Evolutionary conservation across 2,329 filamentous ascomycete genomes (phyloP), one percentile per base, ranked within the genome.

Genomic region (Neoarthrinium moseri): DNA sequence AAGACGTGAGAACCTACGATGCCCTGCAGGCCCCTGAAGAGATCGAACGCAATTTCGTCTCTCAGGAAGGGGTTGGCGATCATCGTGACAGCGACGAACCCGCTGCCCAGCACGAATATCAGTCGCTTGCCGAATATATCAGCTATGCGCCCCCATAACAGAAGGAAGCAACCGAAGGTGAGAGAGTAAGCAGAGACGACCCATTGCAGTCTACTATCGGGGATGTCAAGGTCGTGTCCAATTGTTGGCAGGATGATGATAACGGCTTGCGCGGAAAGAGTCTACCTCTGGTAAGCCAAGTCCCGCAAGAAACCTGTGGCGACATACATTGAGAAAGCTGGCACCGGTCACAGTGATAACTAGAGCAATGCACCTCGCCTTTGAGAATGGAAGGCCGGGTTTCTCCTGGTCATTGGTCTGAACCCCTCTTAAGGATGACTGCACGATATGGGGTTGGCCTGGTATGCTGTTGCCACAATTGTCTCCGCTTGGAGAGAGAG

Each of bases 101-200:
- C 72, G 2, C 81, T 83, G 0, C 83, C 84, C 48, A 71, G 70
- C 22, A 87, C 72, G 62, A 87, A 87, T 51, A 87, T 83, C 35
- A 75, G 67, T 7, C 83, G 74, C 59, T 84, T 84, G 45, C 83
- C 83, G 51, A 82, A 85, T 35, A 87, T 74, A 59, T 87, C 83
- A 45, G 80, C 84, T 18, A 87, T 74, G 17, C 83, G 73, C 21
- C 83, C 84, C 82, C 83, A 87, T 12, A 87, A 70, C 13, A 87
- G 66, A 21, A 87, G 65, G 56, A 87, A 86, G 61, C 83, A 86
- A 37, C 82, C 83, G 54, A 87, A 87, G 0, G 81, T 72, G 13
- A 87, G 72, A 4, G 78, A 73, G 57, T 87, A 87, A 1, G 82
- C 77, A 0, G 83, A 86, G 0, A 87, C 70, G 50, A 87, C 73